Conservation (phyloP, 2,329 filamentous ascomycete species). For the Calonectria crousiana region DNA sequence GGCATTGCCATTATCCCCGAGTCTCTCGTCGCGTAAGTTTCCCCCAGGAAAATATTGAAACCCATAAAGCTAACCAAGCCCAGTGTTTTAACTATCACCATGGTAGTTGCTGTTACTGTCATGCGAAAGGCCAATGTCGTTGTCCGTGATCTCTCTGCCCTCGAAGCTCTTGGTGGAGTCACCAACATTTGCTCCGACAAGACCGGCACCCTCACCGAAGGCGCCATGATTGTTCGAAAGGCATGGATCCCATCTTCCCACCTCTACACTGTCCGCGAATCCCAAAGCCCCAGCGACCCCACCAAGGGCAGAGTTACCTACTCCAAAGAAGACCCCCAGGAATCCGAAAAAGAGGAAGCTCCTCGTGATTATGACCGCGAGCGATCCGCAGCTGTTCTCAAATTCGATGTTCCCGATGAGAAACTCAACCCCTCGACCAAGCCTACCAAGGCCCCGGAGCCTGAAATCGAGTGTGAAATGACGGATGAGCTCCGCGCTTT, state of each 20-base stretch:
- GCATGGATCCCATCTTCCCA: slow-evolving; percentile 72
- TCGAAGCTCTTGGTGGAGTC: slow-evolving; percentile 78
- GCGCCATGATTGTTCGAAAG: slow-evolving; percentile 77
- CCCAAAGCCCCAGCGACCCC: slow-evolving; percentile 72
- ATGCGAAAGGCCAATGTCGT: slow-evolving; percentile 76
- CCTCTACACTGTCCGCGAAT: slow-evolving; percentile 71
- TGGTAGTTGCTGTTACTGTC: slow-evolving; percentile 73
- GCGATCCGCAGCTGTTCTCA: slow-evolving; percentile 70
- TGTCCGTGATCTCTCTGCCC: slow-evolving; percentile 73
- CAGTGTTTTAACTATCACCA: slow-evolving; percentile 76
- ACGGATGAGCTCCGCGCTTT: slow-evolving; percentile 65
- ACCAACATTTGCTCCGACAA: slow-evolving; percentile 82
- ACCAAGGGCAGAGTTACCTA: slow-evolving; percentile 67
- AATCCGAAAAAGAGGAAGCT: slow-evolving; percentile 51
- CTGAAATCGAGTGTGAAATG: slow-evolving; percentile 57
- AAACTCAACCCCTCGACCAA: slow-evolving; percentile 57
- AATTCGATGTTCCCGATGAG: slow-evolving; percentile 72
- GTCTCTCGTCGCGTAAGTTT: slow-evolving; percentile 70
- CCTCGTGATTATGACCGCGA: slow-evolving; percentile 70
- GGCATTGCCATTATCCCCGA: slow-evolving; percentile 74
- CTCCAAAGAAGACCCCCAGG: slow-evolving; percentile 50
- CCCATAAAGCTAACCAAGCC: slow-evolving; percentile 26
- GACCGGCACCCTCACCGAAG: slow-evolving; percentile 77
- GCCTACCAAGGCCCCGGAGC: slow-evolving; percentile 40
- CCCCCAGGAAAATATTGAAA: neutral